Percentiles rank a stretch among this genome's conserved stretches.
These are phyloP conservation scores for Rheum nobile DNA, from an alignment of 148 eudicot genomes.

Conservation along the genomic window DNA sequence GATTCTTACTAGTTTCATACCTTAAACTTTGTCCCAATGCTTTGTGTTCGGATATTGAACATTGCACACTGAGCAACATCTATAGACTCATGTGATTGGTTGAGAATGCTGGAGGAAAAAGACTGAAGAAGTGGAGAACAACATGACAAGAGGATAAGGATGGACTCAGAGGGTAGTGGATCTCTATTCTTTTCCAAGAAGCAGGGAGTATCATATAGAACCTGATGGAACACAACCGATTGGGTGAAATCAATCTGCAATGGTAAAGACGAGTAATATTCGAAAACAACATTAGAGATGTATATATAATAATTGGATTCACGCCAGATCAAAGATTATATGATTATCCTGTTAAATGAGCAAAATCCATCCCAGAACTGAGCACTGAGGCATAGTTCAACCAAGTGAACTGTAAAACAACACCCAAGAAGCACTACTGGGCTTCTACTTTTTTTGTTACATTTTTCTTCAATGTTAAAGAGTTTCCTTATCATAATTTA, in stretches of 20 bases:
- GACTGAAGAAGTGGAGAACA: slow-evolving; percentile 32
- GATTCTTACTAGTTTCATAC: slow-evolving; percentile 20
- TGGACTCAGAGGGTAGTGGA: slow-evolving; percentile 45
- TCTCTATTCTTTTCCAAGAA: slow-evolving; percentile 92
- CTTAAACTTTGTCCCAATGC: slow-evolving; percentile 82
- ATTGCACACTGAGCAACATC: slow-evolving; percentile 14
- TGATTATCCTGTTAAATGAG: neutral
- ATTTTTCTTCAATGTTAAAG: neutral
- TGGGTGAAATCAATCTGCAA: neutral
- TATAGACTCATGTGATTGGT: neutral
- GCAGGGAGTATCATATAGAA: slow-evolving; percentile 51
- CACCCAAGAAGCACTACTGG: neutral
- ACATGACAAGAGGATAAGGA: slow-evolving; percentile 53
- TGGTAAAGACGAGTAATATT: neutral
- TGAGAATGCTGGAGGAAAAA: slow-evolving; percentile 42
- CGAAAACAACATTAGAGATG: neutral
- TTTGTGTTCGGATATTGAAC: slow-evolving; percentile 43
- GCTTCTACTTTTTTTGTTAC: neutral
- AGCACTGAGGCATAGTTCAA: neutral
- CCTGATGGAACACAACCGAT: slow-evolving; percentile 28
- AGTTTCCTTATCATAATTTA: neutral
- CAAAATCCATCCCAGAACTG: neutral
- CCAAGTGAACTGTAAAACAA: neutral
- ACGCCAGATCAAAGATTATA: neutral
- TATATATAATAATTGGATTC: neutral